A percentile compares a stretch with the other conserved stretches of the same genome.
These are phyloP conservation scores for Tulasnella sp. DNA, from an alignment of 768 basidiomycete species.

Conservation along the genomic window DNA sequence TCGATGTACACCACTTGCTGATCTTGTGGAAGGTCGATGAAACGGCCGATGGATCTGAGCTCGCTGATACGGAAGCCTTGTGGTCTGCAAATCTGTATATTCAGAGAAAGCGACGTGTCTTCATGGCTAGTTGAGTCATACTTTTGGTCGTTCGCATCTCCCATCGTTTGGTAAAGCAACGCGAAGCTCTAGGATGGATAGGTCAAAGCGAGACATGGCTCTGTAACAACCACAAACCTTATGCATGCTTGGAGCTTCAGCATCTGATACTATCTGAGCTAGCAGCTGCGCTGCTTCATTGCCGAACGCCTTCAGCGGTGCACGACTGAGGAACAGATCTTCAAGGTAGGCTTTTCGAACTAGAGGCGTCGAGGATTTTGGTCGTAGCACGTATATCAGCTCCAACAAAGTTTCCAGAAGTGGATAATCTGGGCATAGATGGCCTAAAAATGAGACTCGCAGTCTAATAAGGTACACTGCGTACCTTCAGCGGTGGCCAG, in stretches of 20 bases:
- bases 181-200: neutral
- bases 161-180: neutral
- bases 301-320: neutral
- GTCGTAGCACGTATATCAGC: neutral
- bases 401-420: neutral
- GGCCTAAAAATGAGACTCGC: neutral
- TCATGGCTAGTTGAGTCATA: neutral
- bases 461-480: neutral
- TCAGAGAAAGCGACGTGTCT: neutral
- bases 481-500: neutral
- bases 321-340: neutral
- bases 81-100: neutral
- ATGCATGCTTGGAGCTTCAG: neutral
- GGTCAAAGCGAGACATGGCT: neutral
- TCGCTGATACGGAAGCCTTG: neutral
- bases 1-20: neutral
- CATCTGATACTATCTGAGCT: neutral
- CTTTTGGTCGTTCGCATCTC: neutral
- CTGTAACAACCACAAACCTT: neutral
- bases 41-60: neutral
- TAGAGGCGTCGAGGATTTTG: neutral
- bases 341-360: neutral
- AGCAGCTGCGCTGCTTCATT: neutral
- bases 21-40: neutral
- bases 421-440: neutral